Evolutionary conservation across 106 monocot genomes (phyloP), one percentile per base, ranked within the genome.

Genomic region (Alisma plantagoaquatica): DNA sequence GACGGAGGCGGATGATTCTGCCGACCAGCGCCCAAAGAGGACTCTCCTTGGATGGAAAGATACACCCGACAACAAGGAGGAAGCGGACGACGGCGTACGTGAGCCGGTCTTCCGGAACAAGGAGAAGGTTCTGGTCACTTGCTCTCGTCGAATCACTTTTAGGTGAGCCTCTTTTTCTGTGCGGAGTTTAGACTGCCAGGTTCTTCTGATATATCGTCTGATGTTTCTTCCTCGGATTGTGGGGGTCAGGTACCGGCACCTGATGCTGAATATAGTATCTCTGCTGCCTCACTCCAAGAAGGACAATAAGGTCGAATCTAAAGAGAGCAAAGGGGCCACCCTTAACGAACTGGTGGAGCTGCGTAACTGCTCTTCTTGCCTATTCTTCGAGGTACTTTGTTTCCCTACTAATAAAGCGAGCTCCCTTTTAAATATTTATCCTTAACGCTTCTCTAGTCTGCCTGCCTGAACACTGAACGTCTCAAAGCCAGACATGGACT

Each of bases 101-200:
- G 46, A 49, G 23, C 30, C 67, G 0, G 52, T 71, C 3, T 96
- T 89, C 54, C 71, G 84, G 31, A 96, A 89, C 84, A 81, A 77
- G 54, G 96, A 96, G 84, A 96, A 96, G 75, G 89, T 96, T 10
- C 57, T 96, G 32, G 67, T 89, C 25, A 89, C 78, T 27, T 96
- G 96, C 66, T 96, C 88, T 3, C 74, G 96, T 0, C 63, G 96
- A 24, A 96, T 96, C 31, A 84, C 50, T 5, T 96, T 58, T 43
- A 84, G 94, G 94, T 94, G 27, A 21, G 3, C 29, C 15, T 16
- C n/a, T n/a, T 15, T 10, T 63, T 48, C 11, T 25, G 1, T n/a
- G 11, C 10, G 3, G 4, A 26, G 50, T 12, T 1, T 29, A 19
- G 17, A 21, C 10, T 10, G 47, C 2, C 7, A 23, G n/a, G 12